Evolutionary conservation across 2,329 filamentous ascomycete species (phyloP), one percentile per base, ranked within the genome.

Genomic region (Sporothrix euskadiensis): DNA sequence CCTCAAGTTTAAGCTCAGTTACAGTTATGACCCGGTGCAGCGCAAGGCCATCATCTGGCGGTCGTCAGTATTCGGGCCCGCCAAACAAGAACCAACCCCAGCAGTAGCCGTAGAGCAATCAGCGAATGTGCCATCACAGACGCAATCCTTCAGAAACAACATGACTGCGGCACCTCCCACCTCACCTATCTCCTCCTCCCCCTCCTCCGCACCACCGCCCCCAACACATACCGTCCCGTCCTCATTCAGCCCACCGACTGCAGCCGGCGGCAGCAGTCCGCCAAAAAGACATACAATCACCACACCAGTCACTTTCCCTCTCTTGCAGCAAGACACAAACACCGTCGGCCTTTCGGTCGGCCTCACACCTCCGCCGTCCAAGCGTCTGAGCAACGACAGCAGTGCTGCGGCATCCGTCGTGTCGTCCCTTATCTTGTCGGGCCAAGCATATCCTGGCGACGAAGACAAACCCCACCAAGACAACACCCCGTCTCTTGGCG

Each of bases 1-100:
- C 16, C 75, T 80, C 56, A 78, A 78, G 65, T 76, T 79, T 5
- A 77, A 77, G 12, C 76, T 80, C 32, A 78, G 76, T 57, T 80
- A 80, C 72, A 78, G 75, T 54, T 79, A 79, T 56, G 77, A 80
- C 32, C 76, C 78, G 0, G 73, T 74, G 2, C 76, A 75, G 59
- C 76, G 73, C 6, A 74, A 76, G 30, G 79, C 78, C 0, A 76
- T 74, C 1, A 76, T 80, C 68, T 78, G 76, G 59, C 76, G 76
- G 2, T 73, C 77, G 30, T 54, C 54, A 1, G 44, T 57, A 0
- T 63, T 71, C 19, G 52, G 56, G 6, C 22, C 73, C 2, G 63
- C 71, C 16, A 54, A 71, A 19, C 61, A 71, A 19, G 44, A 44
- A 1, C 41, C 57, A n/a, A 16, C 71, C 1, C 16, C 12, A 19